Percentiles rank a stretch among this genome's conserved stretches.
These are phyloP conservation scores for Sporothrix luriei DNA, from an alignment of 2,329 filamentous ascomycete species.

Conservation along the genomic window DNA sequence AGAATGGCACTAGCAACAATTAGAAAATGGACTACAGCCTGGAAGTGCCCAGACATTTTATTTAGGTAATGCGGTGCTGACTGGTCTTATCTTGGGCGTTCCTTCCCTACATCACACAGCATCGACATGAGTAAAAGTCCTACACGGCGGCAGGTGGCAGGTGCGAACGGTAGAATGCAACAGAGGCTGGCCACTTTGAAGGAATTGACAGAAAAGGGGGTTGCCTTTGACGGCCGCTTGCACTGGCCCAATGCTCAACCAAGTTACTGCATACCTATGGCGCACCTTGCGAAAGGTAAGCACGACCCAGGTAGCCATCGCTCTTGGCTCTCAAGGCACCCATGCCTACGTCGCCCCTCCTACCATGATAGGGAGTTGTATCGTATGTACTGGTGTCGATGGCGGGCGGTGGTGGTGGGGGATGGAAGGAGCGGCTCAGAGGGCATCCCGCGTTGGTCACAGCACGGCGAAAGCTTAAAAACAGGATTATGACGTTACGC, in stretches of 20 bases:
- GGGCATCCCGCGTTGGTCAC: constrained; percentile 10
- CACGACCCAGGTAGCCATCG: background rate
- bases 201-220: background rate
- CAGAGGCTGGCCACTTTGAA: background rate
- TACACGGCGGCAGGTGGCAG: background rate
- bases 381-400: too few relatives aligned
- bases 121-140: background rate
- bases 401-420: constrained; percentile 1
- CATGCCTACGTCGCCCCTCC: constrained; percentile 19
- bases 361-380: background rate
- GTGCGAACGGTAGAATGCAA: background rate
- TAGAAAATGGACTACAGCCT: background rate
- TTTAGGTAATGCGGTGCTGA: background rate
- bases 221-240: background rate
- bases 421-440: constrained; percentile 13
- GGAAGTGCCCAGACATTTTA: background rate
- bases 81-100: background rate
- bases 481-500: constrained; percentile 21
- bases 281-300: constrained; percentile 10
- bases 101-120: background rate
- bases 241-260: background rate
- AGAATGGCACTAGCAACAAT: constrained; percentile 10
- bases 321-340: constrained; percentile 19
- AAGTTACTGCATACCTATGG: background rate
- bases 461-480: constrained; percentile 14